Base-by-base conservation (phyloP, 176 grass and related monocot genomes). In the Raddia guianensis region DNA sequence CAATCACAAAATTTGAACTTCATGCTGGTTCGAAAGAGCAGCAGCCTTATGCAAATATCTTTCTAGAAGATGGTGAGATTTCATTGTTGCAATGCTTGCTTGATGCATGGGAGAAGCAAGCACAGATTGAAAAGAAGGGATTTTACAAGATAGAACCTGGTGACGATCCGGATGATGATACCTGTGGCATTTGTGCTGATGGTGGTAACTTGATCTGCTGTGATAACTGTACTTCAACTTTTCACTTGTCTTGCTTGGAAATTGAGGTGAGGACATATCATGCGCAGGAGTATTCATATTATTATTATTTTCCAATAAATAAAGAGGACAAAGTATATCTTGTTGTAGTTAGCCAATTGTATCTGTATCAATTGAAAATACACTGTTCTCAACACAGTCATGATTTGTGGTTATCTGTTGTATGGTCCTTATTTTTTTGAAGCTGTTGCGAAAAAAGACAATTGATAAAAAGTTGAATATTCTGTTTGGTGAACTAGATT, bases 181-280 rank as follows among this genome's bases (percentile, higher is more conserved):
- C 89, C 18, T 94, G 96, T 80, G 75, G 88, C 20, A 95, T 98
- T 79, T 98, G 96, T 80, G 90, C 90, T 54, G 96, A 98, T 84
- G 96, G 96, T 72, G 96, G 96, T 54, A 82, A 91, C 73, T 89
- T 98, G 84, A 72, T 98, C 63, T 95, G 92, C 71, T 98, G 96
- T 18, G 96, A 98, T 83, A 44, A 37, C 47, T 98, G 96, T 69
- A 70, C 96, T 55, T 98, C 96, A 65, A 95, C 96, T 58, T 98
- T 95, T 84, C 96, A 98, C 82, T 77, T 91, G 86, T 66, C 68
- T 84, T 98, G 96, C 50, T 91, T 98, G 69, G 92, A 86, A 68
- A 93, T 98, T 61, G 52, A 98, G 92, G 96, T 98, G 70, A 63
- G 13, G 75, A 81, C 70, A 74, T 64, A 52, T 64, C 52, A 35